These are phyloP conservation scores for Penicillium sp. DNA, from an alignment of 2,329 filamentous ascomycete genomes.

Conservation along the genomic window DNA sequence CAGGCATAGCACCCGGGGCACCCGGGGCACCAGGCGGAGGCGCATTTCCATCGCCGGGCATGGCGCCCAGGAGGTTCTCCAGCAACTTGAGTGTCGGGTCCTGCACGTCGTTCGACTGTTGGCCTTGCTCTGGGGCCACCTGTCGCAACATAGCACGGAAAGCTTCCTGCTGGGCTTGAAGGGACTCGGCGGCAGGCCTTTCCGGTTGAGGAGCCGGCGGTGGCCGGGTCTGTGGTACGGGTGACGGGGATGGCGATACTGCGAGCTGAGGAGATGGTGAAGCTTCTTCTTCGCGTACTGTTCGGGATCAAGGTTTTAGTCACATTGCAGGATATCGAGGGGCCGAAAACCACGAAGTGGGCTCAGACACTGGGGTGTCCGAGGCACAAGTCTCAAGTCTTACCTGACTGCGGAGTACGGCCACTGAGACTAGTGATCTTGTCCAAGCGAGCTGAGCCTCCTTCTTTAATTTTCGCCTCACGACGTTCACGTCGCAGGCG, in stretches of 20 bases:
- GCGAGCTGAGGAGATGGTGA: slow-evolving; percentile 29
- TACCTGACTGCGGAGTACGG: slow-evolving; percentile 48
- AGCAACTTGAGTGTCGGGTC: slow-evolving; percentile 45
- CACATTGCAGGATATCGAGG: not conserved
- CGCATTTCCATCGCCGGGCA: slow-evolving; percentile 28
- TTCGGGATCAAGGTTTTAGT: slow-evolving; percentile 1
- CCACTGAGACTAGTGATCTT: slow-evolving; percentile 66
- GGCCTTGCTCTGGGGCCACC: slow-evolving; percentile 27
- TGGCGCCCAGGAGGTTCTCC: slow-evolving; percentile 40
- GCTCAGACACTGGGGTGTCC: not conserved
- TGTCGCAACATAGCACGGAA: slow-evolving; percentile 47
- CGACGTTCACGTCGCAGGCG: slow-evolving; percentile 66
- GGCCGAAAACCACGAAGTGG: too few species aligned
- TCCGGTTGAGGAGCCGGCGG: slow-evolving; percentile 26
- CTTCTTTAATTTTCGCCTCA: slow-evolving; percentile 63
- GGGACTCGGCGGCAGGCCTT: slow-evolving; percentile 37
- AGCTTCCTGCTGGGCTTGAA: slow-evolving; percentile 48
- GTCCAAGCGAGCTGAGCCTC: slow-evolving; percentile 62
- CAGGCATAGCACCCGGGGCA: slow-evolving; percentile 16
- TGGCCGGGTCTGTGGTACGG: slow-evolving; percentile 27
- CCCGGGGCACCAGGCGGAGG: slow-evolving; percentile 33
- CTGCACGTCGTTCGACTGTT: slow-evolving; percentile 28
- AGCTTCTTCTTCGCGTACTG: slow-evolving; percentile 31
- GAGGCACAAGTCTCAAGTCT: not conserved
- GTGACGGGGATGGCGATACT: slow-evolving; percentile 34